A percentile compares a stretch with the other conserved stretches of the same genome.
phyloP scores from a whole-genome alignment of 805 yeast genomes.

The Peterozyma xylosa region DNA sequence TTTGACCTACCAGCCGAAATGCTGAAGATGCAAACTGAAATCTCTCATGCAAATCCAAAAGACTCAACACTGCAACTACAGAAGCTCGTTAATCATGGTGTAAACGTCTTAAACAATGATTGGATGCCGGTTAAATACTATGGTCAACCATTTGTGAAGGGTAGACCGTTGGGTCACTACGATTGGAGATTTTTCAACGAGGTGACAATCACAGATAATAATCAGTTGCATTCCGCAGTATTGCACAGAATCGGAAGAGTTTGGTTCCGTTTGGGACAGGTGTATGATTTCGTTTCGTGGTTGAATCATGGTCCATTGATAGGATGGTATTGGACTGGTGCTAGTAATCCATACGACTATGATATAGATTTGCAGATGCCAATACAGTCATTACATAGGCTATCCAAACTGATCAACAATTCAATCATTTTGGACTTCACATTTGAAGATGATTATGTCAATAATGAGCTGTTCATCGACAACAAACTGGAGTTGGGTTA shows the following conservation, averaged over 20 bases:
- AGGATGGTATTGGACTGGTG: constrained; percentile 30
- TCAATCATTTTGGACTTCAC: constrained; percentile 25
- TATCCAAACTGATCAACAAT: constrained; percentile 28
- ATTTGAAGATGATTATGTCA: background rate
- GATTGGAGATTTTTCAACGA: constrained; percentile 26
- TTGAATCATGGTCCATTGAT: constrained; percentile 15
- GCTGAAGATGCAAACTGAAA: background rate
- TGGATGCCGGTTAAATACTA: background rate
- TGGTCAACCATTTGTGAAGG: constrained; percentile 7
- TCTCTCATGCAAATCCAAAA: background rate
- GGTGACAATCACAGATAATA: constrained; percentile 1
- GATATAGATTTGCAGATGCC: constrained; percentile 32
- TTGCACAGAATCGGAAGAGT: constrained; percentile 27
- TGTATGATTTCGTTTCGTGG: constrained; percentile 19
- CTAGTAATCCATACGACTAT: constrained; percentile 34
- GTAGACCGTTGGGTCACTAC: constrained; percentile 25
- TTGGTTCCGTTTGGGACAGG: constrained; percentile 30
- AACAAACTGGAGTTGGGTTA: constrained; percentile 17
- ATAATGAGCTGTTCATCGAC: constrained; percentile 9
- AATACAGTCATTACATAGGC: constrained; percentile 30
- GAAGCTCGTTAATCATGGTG: background rate
- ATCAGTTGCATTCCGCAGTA: constrained; percentile 20
- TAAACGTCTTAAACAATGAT: background rate
- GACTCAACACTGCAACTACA: background rate
- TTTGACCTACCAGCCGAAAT: constrained; percentile 2